Evolutionary conservation across 139 green algal species (phyloP).

Genomic region (Coelastrella sp.): DNA sequence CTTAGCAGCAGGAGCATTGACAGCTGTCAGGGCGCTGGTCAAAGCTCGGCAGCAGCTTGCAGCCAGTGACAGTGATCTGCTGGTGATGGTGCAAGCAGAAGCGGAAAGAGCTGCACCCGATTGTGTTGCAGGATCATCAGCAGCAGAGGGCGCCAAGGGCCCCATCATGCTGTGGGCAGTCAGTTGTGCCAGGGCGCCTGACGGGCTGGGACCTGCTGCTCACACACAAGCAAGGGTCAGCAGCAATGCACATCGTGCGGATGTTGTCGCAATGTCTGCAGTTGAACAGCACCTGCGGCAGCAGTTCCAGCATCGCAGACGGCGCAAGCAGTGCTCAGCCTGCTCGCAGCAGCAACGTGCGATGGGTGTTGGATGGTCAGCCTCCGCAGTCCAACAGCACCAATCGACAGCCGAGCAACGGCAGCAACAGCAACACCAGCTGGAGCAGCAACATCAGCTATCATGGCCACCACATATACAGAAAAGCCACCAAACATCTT

Average conservation of each 20-base stretch:
- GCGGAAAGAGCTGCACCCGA: not conserved
- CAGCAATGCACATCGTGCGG: not conserved
- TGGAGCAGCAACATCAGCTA: slow-evolving; percentile 4
- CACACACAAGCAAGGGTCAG: not conserved
- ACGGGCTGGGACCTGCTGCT: not conserved
- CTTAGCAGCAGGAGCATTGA: not conserved
- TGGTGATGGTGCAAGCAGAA: not conserved
- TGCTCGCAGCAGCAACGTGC: not conserved
- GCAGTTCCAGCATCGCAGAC: not conserved
- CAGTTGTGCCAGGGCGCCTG: not conserved
- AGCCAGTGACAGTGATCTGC: slow-evolving; percentile 6
- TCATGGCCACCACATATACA: no score
- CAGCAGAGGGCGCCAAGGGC: not conserved
- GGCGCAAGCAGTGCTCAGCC: not conserved
- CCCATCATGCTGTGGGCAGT: not conserved
- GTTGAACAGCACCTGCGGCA: not conserved
- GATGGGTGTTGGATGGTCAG: not conserved
- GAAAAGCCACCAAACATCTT: no score
- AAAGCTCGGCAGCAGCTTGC: not conserved
- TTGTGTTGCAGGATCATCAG: not conserved
- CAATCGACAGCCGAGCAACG: not conserved
- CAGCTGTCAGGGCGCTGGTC: slow-evolving; percentile 18
- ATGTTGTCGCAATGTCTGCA: not conserved
- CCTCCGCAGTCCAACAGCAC: not conserved
- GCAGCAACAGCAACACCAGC: not conserved